A percentile compares a stretch with the other conserved stretches of the same genome.
These are phyloP conservation scores for Paxillus ammoniavirescens DNA, from an alignment of 768 basidiomycete species.

Conservation along the genomic window DNA sequence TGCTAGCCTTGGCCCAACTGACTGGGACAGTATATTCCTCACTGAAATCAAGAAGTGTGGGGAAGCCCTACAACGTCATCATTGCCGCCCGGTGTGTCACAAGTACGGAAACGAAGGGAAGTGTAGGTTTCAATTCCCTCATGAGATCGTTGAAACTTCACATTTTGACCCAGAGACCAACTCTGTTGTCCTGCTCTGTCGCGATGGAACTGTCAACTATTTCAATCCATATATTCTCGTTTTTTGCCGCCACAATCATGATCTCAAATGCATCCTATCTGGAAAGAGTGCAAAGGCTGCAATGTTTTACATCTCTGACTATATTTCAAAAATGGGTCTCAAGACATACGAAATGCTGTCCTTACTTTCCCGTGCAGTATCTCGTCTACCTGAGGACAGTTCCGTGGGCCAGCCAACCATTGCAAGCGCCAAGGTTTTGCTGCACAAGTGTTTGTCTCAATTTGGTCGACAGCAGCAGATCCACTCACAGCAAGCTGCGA, in stretches of 20 bases:
- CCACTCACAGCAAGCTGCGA: conserved; percentile 34
- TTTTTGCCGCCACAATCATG: conserved; percentile 35
- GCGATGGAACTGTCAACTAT: conserved; percentile 30
- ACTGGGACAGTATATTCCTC: background rate
- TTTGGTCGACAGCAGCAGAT: conserved; percentile 31
- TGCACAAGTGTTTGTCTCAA: conserved; percentile 34
- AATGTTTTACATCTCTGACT: conserved; percentile 37
- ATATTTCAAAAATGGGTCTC: conserved; percentile 34
- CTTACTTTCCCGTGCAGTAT: conserved; percentile 25
- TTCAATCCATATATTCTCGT: conserved; percentile 34
- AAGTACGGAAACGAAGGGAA: conserved; percentile 27
- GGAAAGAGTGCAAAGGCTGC: conserved; percentile 34
- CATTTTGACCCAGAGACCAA: conserved; percentile 32
- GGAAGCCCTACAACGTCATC: conserved; percentile 22
- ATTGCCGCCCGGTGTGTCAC: conserved; percentile 23
- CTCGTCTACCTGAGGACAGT: background rate
- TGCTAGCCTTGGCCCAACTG: no score
- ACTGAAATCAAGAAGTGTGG: conserved; percentile 19
- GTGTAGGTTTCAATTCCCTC: conserved; percentile 35
- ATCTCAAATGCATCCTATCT: conserved; percentile 35
- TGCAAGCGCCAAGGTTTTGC: conserved; percentile 14
- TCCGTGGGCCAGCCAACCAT: no score
- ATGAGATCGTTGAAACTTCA: conserved; percentile 28
- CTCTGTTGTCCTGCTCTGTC: conserved; percentile 24
- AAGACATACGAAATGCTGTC: conserved; percentile 26